phyloP scores from a whole-genome alignment of 768 basidiomycete species.

The Rhizopogon vinicolor region DNA sequence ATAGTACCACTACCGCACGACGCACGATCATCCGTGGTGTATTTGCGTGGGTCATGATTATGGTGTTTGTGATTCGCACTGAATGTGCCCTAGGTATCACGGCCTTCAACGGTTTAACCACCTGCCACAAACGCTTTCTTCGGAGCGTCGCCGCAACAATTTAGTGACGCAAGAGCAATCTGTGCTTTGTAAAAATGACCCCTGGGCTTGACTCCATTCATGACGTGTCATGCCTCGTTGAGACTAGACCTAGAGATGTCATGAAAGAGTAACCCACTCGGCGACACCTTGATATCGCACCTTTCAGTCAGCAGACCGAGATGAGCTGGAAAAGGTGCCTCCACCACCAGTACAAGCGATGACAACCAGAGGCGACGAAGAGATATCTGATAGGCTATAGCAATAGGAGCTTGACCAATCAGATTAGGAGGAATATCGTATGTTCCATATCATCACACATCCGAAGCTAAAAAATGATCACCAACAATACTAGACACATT shows the following conservation, averaged over 20 bases:
- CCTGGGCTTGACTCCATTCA: no score
- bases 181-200: no score
- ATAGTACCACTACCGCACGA: slow-evolving; percentile 66
- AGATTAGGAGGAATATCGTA: slow-evolving; percentile 42
- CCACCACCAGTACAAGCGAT: slow-evolving; percentile 37
- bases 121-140: no score
- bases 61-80: not conserved
- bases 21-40: no score
- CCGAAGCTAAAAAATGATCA: slow-evolving; percentile 71
- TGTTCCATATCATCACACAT: slow-evolving; percentile 25
- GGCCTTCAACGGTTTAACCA: slow-evolving; percentile 6
- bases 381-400: slow-evolving; percentile 68
- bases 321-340: slow-evolving; percentile 55
- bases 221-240: slow-evolving; percentile 16
- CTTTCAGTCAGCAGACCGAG: slow-evolving; percentile 33
- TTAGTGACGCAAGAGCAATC: no score
- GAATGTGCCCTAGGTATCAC: slow-evolving; percentile 30
- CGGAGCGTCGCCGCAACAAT: no score
- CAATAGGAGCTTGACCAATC: slow-evolving; percentile 56
- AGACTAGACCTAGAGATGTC: no score
- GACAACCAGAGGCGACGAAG: slow-evolving; percentile 44
- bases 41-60: slow-evolving; percentile 34
- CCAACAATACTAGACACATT: slow-evolving; percentile 76
- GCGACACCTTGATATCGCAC: slow-evolving; percentile 30
- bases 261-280: no score